Percentiles rank a stretch among this genome's conserved stretches.
phyloP scores from a whole-genome alignment of 306 rosid species.

The Alnus rubra region DNA sequence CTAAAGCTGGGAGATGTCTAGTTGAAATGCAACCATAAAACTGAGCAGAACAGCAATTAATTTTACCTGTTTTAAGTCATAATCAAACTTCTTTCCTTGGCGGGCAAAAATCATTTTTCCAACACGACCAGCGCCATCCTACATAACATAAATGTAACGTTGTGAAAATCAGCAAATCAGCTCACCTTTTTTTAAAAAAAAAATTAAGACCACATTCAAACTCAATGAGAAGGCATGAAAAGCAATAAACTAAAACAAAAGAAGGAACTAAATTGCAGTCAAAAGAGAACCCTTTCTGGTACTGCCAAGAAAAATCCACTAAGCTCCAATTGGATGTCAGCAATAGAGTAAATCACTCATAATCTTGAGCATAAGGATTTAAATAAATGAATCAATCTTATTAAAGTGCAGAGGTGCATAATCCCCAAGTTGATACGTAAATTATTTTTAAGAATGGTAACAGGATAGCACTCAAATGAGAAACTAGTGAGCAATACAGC shows the following conservation, averaged over 20 bases:
- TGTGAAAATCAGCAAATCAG: not conserved
- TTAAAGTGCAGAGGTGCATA: too few relatives aligned
- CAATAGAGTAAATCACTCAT: not conserved
- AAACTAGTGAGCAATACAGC: not conserved
- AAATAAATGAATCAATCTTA: not conserved
- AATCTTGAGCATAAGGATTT: not conserved
- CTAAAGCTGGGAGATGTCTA: constrained; percentile 6
- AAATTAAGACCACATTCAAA: constrained; percentile 5
- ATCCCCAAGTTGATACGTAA: not conserved
- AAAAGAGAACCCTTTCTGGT: constrained; percentile 2
- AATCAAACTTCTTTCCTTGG: constrained; percentile 97
- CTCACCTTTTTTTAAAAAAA: constrained; percentile 11
- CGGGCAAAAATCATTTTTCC: constrained; percentile 98
- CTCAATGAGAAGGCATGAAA: constrained; percentile 9
- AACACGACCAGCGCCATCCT: constrained; percentile 99
- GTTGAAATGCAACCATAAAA: constrained; percentile 4
- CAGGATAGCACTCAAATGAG: not conserved
- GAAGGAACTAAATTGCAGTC: not conserved
- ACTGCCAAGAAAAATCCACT: not conserved
- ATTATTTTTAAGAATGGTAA: not conserved
- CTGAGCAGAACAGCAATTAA: constrained; percentile 9
- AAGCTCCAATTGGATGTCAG: not conserved
- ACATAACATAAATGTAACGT: constrained; percentile 5
- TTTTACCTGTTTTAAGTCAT: constrained; percentile 86
- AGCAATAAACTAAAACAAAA: not conserved